Evolutionary conservation across 495 filamentous ascomycete species (phyloP), one percentile per base, ranked within the genome.

Genomic region (Podospora didyma): DNA sequence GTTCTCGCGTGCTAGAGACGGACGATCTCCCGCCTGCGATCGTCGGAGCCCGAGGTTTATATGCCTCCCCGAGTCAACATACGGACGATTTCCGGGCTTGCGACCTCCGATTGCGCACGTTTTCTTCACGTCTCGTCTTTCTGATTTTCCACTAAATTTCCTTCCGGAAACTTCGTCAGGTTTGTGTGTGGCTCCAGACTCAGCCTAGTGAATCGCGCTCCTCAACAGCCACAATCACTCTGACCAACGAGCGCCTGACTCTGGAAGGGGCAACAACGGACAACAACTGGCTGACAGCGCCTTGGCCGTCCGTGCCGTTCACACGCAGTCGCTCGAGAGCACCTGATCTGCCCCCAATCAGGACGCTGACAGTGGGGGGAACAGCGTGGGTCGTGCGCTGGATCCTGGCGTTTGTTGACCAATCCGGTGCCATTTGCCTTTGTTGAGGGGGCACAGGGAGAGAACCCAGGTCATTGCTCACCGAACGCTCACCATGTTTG

Each of bases 301-400:
- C 3, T 41, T 41, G 11, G 37, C 9, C 12, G 17, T 31, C 28
- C 31, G 54, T 28, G 54, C 54, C 46, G 20, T 22, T 17, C 28
- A 23, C 54, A 6, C 54, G 46, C 54, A 56, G 45, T 50, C 14
- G 28, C 24, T 17, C 54, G 23, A 56, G 21, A 56, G 41, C 54
- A 50, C 46, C 46, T 56, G 54, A 56, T 47, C 45, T 47, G 22
- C 45, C 20, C 45, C 45, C 39, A 42, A 42, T 42, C 10, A 42
- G 39, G n/a, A 16, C n/a, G 39, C 39, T 42, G 39, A 42, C 39
- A 42, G 39, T 42, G 39, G 39, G 39, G 39, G 39, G 9, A 14
- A 17, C n/a, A 42, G 4, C 39, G 39, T 17, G 39, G 39, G 39
- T 16, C 39, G n/a, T 14, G 39, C 39, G 4, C 39, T 42, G 39